A percentile compares a stretch with the other conserved stretches of the same genome.
Evolutionary conservation across 164 flowering plant species (phyloP).

Genomic region (Malania oleifera): DNA sequence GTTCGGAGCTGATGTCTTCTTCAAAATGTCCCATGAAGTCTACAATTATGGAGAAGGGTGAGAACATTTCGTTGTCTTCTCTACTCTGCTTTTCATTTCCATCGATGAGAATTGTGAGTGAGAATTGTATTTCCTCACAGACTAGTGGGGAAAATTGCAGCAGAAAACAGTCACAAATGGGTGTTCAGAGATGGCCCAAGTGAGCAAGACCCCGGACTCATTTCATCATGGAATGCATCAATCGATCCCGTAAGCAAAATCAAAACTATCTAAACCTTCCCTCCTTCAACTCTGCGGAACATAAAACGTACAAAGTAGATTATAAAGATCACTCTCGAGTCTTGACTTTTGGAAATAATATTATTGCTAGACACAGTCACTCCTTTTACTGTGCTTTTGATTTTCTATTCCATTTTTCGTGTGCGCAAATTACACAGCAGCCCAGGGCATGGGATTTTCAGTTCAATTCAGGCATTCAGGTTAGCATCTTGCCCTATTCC

Average conservation of each 20-base stretch:
- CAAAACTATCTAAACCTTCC: background rate
- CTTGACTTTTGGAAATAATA: no score
- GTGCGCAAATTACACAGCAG: conserved; percentile 59
- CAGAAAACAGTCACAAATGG: conserved; percentile 82
- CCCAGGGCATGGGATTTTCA: conserved; percentile 79
- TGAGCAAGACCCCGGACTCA: conserved; percentile 39
- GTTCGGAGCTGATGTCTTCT: conserved; percentile 74
- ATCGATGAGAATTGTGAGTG: no score
- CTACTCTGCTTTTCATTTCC: background rate
- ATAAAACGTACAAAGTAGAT: no score
- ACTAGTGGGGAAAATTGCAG: conserved; percentile 71
- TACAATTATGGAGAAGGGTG: conserved; percentile 85
- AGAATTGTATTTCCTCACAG: conserved; percentile 36
- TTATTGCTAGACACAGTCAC: no score
- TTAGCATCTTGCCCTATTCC: conserved; percentile 11
- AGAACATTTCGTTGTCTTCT: conserved; percentile 9
- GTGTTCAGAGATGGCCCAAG: conserved; percentile 42
- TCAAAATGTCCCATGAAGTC: conserved; percentile 87
- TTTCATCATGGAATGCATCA: conserved; percentile 61
- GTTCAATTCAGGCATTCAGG: conserved; percentile 82
- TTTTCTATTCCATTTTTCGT: conserved; percentile 2
- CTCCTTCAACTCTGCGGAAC: no score
- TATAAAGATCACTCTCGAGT: no score
- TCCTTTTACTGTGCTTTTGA: background rate
- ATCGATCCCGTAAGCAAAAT: conserved; percentile 59